These are phyloP conservation scores for Capsicum pubescens DNA, from an alignment of 257 asterid genomes.

Conservation along the genomic window DNA sequence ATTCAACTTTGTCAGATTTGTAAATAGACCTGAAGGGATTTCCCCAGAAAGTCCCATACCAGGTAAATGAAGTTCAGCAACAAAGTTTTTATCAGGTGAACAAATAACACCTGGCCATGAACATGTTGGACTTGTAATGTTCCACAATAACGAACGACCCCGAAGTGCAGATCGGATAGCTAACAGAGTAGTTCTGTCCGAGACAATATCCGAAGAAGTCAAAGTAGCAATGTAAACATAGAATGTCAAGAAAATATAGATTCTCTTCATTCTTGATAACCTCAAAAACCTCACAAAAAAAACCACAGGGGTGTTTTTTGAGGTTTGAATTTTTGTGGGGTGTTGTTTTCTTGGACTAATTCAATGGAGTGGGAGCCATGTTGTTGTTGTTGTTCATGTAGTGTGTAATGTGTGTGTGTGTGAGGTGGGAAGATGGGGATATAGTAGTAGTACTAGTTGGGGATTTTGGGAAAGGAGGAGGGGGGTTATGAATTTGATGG, in stretches of 20 bases:
- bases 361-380: conserved; percentile 29
- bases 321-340: not conserved
- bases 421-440: not conserved
- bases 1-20: conserved; percentile 63
- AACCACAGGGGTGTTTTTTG: not conserved
- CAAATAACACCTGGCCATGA: conserved; percentile 78
- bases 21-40: conserved; percentile 58
- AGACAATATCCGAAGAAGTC: conserved; percentile 57
- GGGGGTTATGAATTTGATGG: conserved; percentile 6
- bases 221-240: conserved; percentile 33
- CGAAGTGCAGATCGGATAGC: conserved; percentile 77
- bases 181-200: conserved; percentile 82
- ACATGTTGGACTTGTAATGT: conserved; percentile 69
- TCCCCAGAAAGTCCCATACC: conserved; percentile 81
- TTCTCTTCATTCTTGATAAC: conserved; percentile 27
- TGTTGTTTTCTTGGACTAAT: not conserved
- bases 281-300: conserved; percentile 22
- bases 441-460: not conserved
- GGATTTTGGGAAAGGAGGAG: not conserved
- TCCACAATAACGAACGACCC: conserved; percentile 81
- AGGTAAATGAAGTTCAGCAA: conserved; percentile 78
- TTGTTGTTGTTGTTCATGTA: not conserved
- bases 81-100: conserved; percentile 56
- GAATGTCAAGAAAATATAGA: conserved; percentile 20
- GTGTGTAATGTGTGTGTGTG: not conserved